Base-by-base conservation (phyloP, 768 basidiomycete genomes). In the Paxillus ammoniavirescens region DNA sequence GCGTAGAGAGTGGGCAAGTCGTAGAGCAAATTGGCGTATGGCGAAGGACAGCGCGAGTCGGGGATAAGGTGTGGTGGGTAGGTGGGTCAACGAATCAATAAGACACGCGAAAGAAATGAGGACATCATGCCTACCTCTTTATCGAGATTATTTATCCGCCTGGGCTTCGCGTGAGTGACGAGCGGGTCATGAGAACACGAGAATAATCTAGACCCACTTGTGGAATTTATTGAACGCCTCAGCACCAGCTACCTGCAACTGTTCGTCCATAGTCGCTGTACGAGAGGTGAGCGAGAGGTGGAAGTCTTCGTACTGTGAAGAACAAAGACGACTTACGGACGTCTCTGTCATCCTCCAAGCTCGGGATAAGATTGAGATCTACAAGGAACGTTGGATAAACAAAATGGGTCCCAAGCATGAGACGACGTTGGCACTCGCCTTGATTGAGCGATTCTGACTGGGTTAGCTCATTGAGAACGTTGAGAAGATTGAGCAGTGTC, bases 211-310 rank as follows among this genome's bases (percentile, higher is more conserved):
- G 9, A 59, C 74, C 28, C 54, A 84, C 87, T 75, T 79, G 60
- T 87, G 76, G 59, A 89, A 87, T 59, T 67, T 79, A 59, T 80
- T 71, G 67, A 89, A 89, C 6, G 75, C 71, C 49, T 85, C 84
- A 5, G 86, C 84, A 10, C 87, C 87, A 10, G 77, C 78, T 54
- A 74, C 75, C 69, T 88, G 86, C n/a, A 84, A 64, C 59, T 86
- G 82, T 58, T 89, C 87, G 59, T 89, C 83, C 52, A 84, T 82
- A 42, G 77, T 80, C 7, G 84, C 86, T 85, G 48, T 41, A 18
- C 17, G 17, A 37, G 47, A 14, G 40, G 41, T 21, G 2, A 44
- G 44, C 52, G 36, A 52, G 44, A 31, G 43, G 18, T 14, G 30
- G 17, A 12, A 44, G 49, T 26, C 17, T 38, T 38, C 23, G 10